Base-by-base conservation (phyloP, 495 filamentous ascomycete genomes). In the Haplographium delicatum region DNA sequence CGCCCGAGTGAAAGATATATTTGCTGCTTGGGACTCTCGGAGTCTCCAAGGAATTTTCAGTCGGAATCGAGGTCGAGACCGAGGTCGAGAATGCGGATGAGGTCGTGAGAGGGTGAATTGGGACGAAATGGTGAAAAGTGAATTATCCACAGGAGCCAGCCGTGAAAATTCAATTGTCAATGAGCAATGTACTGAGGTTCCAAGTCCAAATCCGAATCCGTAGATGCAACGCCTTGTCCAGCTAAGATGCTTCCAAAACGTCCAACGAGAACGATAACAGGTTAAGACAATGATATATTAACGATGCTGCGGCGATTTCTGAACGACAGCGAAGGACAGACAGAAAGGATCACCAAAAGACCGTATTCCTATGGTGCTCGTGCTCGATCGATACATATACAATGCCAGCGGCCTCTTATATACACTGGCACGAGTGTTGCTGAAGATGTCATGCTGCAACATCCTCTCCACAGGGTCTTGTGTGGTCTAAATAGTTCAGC, bases 121-220 rank as follows among this genome's bases (percentile, higher is more conserved):
- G 33, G 23, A 49, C 15, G 9, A 31, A 45, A 30, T 41, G 15
- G 47, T 35, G 15, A 25, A 31, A 37, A 41, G 35, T 37, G 15
- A 22, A 33, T 22, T 39, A 24, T 59, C 56, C 58, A 61, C 58
- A 57, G 50, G 58, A 57, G 22, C 58, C 53, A 61, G 58, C 58
- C 41, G 54, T 61, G 58, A 39, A 39, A 39, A 39, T 7, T 19
- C 35, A n/a, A n/a, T n/a, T n/a, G n/a, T n/a, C n/a, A n/a, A n/a
- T n/a, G n/a, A n/a, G n/a, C n/a, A n/a, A n/a, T n/a, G n/a, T n/a
- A n/a, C n/a, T n/a, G n/a, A n/a, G n/a, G n/a, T n/a, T n/a, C n/a
- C n/a, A 54, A 52, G 44, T 11, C 34, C 31, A 28, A 51, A 47
- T 47, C n/a, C 34, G 28, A 50, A 38, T 41, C 33, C 53, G 48